A percentile compares a stretch with the other conserved stretches of the same genome.
Conservation (phyloP, 2,329 filamentous ascomycete genomes). For the Clathrospora elynae region DNA sequence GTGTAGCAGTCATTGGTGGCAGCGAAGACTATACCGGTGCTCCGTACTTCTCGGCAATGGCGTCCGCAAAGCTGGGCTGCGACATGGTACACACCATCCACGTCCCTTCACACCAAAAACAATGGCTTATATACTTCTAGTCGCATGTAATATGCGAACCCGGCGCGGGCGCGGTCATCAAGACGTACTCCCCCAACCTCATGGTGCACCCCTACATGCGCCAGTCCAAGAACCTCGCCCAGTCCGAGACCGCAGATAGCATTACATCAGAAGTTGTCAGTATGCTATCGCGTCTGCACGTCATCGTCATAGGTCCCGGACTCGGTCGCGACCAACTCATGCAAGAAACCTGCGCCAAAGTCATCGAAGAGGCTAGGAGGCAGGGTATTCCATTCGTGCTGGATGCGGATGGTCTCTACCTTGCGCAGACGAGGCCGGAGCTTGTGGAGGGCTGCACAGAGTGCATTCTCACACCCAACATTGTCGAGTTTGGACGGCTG, state of each 20-base stretch:
- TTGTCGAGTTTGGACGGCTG: conserved; percentile 86
- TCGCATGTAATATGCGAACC: conserved; percentile 96
- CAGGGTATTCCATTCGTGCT: conserved; percentile 78
- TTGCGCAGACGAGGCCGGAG: conserved; percentile 76
- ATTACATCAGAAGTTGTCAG: conserved; percentile 73
- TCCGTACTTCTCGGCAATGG: conserved; percentile 97
- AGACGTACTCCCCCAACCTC: conserved; percentile 95
- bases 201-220: conserved; percentile 99
- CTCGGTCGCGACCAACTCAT: conserved; percentile 88
- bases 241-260: conserved; percentile 62
- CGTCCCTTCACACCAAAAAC: conserved; percentile 3
- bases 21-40: conserved; percentile 96
- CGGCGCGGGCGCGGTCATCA: conserved; percentile 82
- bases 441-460: conserved; percentile 79
- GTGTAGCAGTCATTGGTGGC: conserved; percentile 91
- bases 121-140: conserved; percentile 51
- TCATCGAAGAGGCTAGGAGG: conserved; percentile 78
- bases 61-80: conserved; percentile 85
- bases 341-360: conserved; percentile 79
- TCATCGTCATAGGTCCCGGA: conserved; percentile 89
- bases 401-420: conserved; percentile 84
- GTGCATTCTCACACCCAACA: conserved; percentile 91
- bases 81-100: conserved; percentile 71
- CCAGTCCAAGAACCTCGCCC: conserved; percentile 65
- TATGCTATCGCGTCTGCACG: conserved; percentile 86